Evolutionary conservation across 225 moss, liverwort and hornwort genomes (phyloP).

Genomic region (Marchantia polymorpha): DNA sequence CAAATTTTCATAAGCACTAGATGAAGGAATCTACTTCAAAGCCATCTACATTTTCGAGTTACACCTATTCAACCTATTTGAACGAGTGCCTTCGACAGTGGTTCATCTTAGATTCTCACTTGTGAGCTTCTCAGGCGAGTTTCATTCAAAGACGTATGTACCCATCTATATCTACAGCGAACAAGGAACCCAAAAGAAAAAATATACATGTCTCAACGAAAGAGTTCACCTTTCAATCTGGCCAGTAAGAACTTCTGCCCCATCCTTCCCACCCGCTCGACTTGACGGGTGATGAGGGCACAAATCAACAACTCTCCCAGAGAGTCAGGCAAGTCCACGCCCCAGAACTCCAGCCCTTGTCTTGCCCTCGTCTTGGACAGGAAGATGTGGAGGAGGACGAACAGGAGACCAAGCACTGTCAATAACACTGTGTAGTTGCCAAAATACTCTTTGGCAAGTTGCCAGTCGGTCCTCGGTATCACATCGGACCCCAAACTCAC

Average conservation of each 20-base stretch:
- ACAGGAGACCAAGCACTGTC: slow-evolving; percentile 43
- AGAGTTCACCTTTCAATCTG: slow-evolving; percentile 44
- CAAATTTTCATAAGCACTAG: too few species aligned
- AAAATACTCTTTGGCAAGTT: slow-evolving; percentile 71
- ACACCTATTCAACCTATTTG: too few species aligned
- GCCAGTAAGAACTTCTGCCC: slow-evolving; percentile 63
- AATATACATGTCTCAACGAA: not conserved
- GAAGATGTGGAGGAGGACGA: slow-evolving; percentile 60
- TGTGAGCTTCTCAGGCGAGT: too few species aligned
- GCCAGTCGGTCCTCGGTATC: slow-evolving; percentile 68
- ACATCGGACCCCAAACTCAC: slow-evolving; percentile 29
- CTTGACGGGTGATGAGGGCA: slow-evolving; percentile 63
- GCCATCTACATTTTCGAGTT: too few species aligned
- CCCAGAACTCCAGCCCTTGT: slow-evolving; percentile 61
- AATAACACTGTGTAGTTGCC: slow-evolving; percentile 65
- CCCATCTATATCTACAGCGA: not conserved
- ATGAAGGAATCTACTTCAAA: too few species aligned
- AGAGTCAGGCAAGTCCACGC: slow-evolving; percentile 66
- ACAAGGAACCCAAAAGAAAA: not conserved
- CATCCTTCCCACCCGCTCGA: slow-evolving; percentile 69
- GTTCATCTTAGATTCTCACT: too few species aligned
- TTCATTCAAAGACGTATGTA: not conserved
- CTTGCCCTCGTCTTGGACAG: slow-evolving; percentile 38
- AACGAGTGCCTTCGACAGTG: too few species aligned
- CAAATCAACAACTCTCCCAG: slow-evolving; percentile 55